These are phyloP conservation scores for Penicillium corylophilum DNA, from an alignment of 2,329 filamentous ascomycete genomes.

Conservation along the genomic window DNA sequence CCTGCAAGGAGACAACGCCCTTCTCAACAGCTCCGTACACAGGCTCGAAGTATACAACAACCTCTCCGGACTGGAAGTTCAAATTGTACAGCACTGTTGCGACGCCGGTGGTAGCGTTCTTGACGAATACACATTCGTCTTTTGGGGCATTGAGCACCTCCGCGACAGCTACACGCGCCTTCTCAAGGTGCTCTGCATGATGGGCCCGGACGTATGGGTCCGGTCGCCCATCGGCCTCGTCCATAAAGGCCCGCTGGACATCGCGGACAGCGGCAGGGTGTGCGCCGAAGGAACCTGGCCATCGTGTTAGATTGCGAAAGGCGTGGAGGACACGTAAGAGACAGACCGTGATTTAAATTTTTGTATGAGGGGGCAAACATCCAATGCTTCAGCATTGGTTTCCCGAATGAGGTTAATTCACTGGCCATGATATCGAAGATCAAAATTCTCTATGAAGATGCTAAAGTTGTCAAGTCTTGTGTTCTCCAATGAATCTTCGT, in stretches of 20 bases:
- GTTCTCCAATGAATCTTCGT: not conserved
- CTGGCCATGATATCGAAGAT: conserved; percentile 5
- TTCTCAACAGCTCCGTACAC: conserved; percentile 78
- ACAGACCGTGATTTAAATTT: conserved; percentile 75
- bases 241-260: conserved; percentile 64
- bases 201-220: conserved; percentile 75
- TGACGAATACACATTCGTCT: conserved; percentile 70
- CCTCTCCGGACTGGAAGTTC: conserved; percentile 66
- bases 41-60: conserved; percentile 72
- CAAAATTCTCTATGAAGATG: not conserved
- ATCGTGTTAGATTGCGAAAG: not conserved
- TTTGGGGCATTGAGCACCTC: conserved; percentile 63
- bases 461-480: not conserved
- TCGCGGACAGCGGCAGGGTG: conserved; percentile 64
- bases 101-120: conserved; percentile 69
- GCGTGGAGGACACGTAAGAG: conserved; percentile 1
- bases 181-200: conserved; percentile 62
- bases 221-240: conserved; percentile 64
- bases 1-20: conserved; percentile 68
- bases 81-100: conserved; percentile 81
- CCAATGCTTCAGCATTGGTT: conserved; percentile 63
- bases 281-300: conserved; percentile 69
- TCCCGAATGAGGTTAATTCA: conserved; percentile 48
- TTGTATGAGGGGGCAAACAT: conserved; percentile 65
- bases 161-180: conserved; percentile 64